Evolutionary conservation across 495 filamentous ascomycete genomes (phyloP), one percentile per base, ranked within the genome.

Genomic region (Bombardia bombarda): DNA sequence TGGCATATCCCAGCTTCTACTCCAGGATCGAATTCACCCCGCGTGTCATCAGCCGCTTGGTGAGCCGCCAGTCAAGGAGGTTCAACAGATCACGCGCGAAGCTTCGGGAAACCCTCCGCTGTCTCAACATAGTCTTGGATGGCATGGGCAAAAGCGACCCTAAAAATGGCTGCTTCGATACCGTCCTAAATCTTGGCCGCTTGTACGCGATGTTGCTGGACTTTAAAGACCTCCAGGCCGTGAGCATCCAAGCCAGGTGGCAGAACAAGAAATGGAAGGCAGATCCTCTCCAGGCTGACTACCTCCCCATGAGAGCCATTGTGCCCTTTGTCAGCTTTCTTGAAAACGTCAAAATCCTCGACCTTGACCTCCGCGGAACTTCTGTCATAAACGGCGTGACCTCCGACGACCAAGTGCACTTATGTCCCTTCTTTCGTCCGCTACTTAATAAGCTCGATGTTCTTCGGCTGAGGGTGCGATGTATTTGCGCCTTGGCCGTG

Each of bases 31-130:
- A 47, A 20, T 56, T 31, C 46, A 52, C 49, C 12, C 53, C 49
- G 22, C 36, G 33, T 33, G 46, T 52, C 38, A 47, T 52, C 46
- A 46, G 38, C 49, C 49, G 49, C 13, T 28, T 56, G n/a, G 40
- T 52, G 17, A 39, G 43, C 31, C 42, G 42, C 48, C 46, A 49
- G 40, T 32, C 38, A 6, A 34, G 23, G 20, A n/a, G 20, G 16
- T 21, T 52, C 10, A 38, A 47, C 36, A 39, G 30, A 9, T 34
- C 46, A 1, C 42, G 45, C 12, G 34, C 42, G 23, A 24, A 10
- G 17, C 46, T 56, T 7, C 33, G 19, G 7, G 40, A 52, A 14
- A 38, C 31, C 9, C 34, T 49, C 17, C 45, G 49, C 8, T 30
- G 18, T 34, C 31, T 55, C 32, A 44, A 46, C 42, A 41, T 55